Conservation (phyloP, 208 protist genomes). For the Leishmania turanica region DNA sequence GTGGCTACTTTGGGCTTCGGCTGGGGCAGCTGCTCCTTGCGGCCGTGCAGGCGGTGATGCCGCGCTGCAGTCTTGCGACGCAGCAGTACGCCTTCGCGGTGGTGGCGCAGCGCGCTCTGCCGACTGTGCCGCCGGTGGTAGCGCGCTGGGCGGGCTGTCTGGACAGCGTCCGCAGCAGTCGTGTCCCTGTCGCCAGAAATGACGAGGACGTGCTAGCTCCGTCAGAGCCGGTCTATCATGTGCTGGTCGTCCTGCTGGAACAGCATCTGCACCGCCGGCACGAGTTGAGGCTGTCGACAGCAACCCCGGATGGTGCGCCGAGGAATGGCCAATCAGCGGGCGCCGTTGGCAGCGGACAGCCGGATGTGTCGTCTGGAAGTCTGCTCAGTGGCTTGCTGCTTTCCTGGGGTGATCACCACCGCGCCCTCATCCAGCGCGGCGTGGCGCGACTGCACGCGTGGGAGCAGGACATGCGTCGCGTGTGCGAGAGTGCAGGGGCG, state of each 20-base stretch:
- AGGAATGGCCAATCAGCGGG: not conserved
- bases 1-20: constrained; percentile 42
- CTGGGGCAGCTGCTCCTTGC: constrained; percentile 53
- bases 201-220: constrained; percentile 19
- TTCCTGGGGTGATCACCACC: constrained; percentile 22
- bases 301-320: not conserved
- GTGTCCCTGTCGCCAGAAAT: not conserved
- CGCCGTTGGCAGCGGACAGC: not conserved
- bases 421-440: not conserved
- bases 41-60: constrained; percentile 36
- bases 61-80: constrained; percentile 27
- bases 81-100: constrained; percentile 19
- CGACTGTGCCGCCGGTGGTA: not conserved
- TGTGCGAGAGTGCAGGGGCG: not conserved
- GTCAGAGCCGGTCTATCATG: constrained; percentile 26
- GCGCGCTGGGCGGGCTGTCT: not conserved
- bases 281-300: too few relatives aligned
- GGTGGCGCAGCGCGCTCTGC: constrained; percentile 25
- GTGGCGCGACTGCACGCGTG: constrained; percentile 20
- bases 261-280: constrained; percentile 3
- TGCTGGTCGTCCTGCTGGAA: constrained; percentile 28
- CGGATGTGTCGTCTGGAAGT: not conserved
- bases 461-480: constrained; percentile 29
- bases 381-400: not conserved
- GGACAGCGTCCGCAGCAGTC: not conserved